Evolutionary conservation across 495 filamentous ascomycete genomes (phyloP).

Genomic region (Hypoxylon perforatum): DNA sequence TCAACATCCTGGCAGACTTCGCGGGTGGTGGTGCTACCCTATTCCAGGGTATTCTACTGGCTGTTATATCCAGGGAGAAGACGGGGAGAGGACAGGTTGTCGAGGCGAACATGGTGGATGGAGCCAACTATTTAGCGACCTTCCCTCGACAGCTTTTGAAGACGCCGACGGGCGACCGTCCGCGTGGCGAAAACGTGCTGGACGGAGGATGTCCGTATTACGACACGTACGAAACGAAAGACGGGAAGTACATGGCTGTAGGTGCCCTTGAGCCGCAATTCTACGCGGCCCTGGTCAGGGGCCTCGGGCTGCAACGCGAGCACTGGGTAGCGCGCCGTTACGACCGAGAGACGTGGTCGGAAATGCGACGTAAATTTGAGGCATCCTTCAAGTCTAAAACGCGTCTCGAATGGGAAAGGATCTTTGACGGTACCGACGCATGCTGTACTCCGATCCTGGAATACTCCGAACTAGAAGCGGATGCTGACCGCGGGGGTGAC

Average conservation of each 20-base stretch:
- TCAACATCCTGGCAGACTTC: constrained; percentile 89
- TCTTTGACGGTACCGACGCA: constrained; percentile 91
- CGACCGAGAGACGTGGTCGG: constrained; percentile 73
- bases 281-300: constrained; percentile 72
- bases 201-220: constrained; percentile 91
- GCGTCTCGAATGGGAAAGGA: constrained; percentile 80
- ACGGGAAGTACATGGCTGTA: constrained; percentile 87
- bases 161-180: constrained; percentile 66
- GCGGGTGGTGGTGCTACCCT: constrained; percentile 87
- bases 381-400: constrained; percentile 76
- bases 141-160: constrained; percentile 75
- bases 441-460: constrained; percentile 89
- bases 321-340: constrained; percentile 64
- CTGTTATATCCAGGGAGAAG: constrained; percentile 62
- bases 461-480: constrained; percentile 74
- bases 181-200: constrained; percentile 79
- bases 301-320: constrained; percentile 65
- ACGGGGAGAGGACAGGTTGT: constrained; percentile 85
- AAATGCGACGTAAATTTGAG: constrained; percentile 69
- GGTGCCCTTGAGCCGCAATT: constrained; percentile 91
- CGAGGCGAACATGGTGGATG: constrained; percentile 97
- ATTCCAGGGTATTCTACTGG: constrained; percentile 75
- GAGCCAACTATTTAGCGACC: constrained; percentile 77
- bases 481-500: constrained; percentile 68
- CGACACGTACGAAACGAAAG: constrained; percentile 85